phyloP scores from a whole-genome alignment of 1,139 yeast species.

The Komagataea norvegica region DNA sequence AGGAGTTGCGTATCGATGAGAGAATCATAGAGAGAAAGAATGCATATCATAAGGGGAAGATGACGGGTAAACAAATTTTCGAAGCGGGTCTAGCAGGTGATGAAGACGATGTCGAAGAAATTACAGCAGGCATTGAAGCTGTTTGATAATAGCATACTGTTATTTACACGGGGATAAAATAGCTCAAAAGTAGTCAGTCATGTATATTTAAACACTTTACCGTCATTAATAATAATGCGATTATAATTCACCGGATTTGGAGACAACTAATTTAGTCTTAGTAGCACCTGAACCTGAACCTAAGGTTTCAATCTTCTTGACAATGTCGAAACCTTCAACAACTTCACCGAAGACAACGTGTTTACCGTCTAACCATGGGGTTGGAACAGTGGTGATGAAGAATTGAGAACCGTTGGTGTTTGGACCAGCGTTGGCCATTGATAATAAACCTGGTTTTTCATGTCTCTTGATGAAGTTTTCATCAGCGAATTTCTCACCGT shows the following conservation, averaged over 20 bases:
- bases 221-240: too few relatives aligned
- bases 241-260: constrained; percentile 80
- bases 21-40: constrained; percentile 47
- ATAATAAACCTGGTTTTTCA: constrained; percentile 89
- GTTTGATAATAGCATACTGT: background rate
- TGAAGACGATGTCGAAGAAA: constrained; percentile 43
- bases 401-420: constrained; percentile 99
- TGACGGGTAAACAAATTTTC: constrained; percentile 85
- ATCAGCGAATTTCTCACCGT: constrained; percentile 92
- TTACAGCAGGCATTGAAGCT: constrained; percentile 15
- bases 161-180: too few relatives aligned
- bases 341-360: constrained; percentile 99
- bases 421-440: constrained; percentile 99
- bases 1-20: constrained; percentile 51
- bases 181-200: too few relatives aligned
- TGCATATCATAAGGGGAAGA: constrained; percentile 64
- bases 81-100: constrained; percentile 80
- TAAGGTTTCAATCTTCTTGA: constrained; percentile 81
- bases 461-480: constrained; percentile 88
- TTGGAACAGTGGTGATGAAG: constrained; percentile 94
- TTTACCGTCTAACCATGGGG: constrained; percentile 97
- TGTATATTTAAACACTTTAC: background rate
- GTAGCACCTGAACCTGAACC: constrained; percentile 88
- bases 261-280: constrained; percentile 70
- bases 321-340: constrained; percentile 81